phyloP scores from a whole-genome alignment of 169 alveolate genomes.

The Eimeria sp. region DNA sequence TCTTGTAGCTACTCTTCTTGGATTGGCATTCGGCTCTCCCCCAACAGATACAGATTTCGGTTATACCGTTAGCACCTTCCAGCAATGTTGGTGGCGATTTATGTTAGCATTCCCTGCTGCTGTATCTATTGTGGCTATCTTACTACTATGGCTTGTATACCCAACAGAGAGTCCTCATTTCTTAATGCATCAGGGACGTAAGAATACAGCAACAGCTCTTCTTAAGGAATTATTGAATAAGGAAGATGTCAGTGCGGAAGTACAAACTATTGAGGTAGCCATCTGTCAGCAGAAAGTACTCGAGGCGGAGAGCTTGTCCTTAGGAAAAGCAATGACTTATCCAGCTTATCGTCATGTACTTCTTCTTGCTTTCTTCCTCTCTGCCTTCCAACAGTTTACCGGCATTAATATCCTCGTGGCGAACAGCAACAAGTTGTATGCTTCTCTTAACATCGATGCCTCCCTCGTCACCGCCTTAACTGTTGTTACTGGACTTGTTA shows the following conservation, averaged over 20 bases:
- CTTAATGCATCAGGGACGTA: constrained; percentile 76
- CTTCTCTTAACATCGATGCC: constrained; percentile 81
- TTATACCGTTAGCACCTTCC: constrained; percentile 56
- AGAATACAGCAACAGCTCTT: constrained; percentile 66
- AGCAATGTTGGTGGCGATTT: constrained; percentile 85
- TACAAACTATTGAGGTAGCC: constrained; percentile 30
- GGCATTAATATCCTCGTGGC: constrained; percentile 92
- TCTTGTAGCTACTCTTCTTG: constrained; percentile 88
- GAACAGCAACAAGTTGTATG: constrained; percentile 90
- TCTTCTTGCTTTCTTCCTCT: constrained; percentile 87
- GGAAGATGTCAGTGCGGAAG: constrained; percentile 74
- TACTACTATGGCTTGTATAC: constrained; percentile 51
- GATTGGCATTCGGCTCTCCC: constrained; percentile 85
- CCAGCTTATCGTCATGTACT: constrained; percentile 88
- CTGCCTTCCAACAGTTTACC: constrained; percentile 91
- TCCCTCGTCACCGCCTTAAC: constrained; percentile 84
- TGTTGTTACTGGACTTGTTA: constrained; percentile 85
- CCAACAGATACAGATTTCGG: constrained; percentile 52
- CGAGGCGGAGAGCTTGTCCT: constrained; percentile 48
- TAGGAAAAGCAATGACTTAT: constrained; percentile 66
- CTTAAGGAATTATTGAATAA: constrained; percentile 53
- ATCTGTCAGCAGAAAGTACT: constrained; percentile 56
- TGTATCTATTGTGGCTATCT: constrained; percentile 9
- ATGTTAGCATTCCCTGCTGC: constrained; percentile 77
- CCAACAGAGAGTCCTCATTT: constrained; percentile 85